Conservation (phyloP, 1,284 basidiomycete species). For the Ceratobasidium sp. region DNA sequence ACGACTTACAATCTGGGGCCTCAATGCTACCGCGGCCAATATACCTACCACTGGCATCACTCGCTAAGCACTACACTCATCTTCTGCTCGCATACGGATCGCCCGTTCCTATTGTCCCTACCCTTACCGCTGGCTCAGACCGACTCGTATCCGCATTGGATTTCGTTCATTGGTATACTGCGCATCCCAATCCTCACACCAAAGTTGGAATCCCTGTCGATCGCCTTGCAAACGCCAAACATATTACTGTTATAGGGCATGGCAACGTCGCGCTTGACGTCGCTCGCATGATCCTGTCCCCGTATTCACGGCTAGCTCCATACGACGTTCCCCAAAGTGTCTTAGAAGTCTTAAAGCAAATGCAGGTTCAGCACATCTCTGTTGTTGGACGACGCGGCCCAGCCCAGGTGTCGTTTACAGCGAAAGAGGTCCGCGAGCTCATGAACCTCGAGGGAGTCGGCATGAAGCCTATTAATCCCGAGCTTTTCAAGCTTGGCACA, state of each 20-base stretch:
- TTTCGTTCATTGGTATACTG: slow-evolving; percentile 98
- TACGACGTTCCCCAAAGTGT: slow-evolving; percentile 88
- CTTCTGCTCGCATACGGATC: slow-evolving; percentile 87
- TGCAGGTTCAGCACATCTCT: slow-evolving; percentile 80
- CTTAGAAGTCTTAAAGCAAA: slow-evolving; percentile 74
- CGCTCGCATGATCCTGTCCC: slow-evolving; percentile 87
- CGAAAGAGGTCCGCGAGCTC: slow-evolving; percentile 95
- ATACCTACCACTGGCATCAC: slow-evolving; percentile 66
- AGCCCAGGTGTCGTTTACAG: slow-evolving; percentile 90
- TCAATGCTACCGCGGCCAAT: slow-evolving; percentile 60
- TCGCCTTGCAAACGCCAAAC: slow-evolving; percentile 70
- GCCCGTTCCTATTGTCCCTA: slow-evolving; percentile 70
- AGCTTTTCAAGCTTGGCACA: slow-evolving; percentile 61
- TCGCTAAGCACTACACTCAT: slow-evolving; percentile 78
- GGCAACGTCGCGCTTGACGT: slow-evolving; percentile 97
- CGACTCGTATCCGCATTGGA: slow-evolving; percentile 83
- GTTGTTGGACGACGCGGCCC: slow-evolving; percentile 91
- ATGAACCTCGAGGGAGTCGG: slow-evolving; percentile 79
- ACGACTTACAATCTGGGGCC: slow-evolving; percentile 50
- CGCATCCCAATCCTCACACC: slow-evolving; percentile 75
- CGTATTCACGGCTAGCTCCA: slow-evolving; percentile 70
- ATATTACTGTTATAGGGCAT: slow-evolving; percentile 91
- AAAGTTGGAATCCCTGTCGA: slow-evolving; percentile 64
- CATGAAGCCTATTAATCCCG: slow-evolving; percentile 68
- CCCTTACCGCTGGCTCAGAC: slow-evolving; percentile 62